phyloP scores from a whole-genome alignment of 2,329 filamentous ascomycete genomes.

The Exserohilum turcica region DNA sequence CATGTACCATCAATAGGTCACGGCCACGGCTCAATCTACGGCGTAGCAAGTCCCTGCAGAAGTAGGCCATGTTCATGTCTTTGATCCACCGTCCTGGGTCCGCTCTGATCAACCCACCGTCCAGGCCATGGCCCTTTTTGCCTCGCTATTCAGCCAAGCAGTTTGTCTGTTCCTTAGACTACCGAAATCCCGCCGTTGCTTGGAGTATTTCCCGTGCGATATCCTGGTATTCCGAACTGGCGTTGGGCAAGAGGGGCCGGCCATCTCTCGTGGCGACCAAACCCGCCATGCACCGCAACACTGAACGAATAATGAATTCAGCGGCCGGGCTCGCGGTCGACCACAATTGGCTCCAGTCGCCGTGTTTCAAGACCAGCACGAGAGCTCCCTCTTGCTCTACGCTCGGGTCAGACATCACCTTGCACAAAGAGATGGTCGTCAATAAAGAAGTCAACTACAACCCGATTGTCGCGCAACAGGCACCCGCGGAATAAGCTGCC shows the following conservation, averaged over 20 bases:
- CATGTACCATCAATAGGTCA: not conserved
- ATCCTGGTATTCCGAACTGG: slow-evolving; percentile 20
- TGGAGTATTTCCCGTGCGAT: slow-evolving; percentile 30
- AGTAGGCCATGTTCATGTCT: slow-evolving; percentile 5
- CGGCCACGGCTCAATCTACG: not conserved
- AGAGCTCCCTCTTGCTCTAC: not conserved
- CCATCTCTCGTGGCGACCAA: not conserved
- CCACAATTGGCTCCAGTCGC: not conserved
- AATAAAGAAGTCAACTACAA: slow-evolving; percentile 19
- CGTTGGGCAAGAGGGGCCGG: too few relatives aligned
- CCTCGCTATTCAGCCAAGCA: slow-evolving; percentile 2
- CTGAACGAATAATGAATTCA: not conserved
- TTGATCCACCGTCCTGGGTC: slow-evolving; percentile 25
- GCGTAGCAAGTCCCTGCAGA: slow-evolving; percentile 1
- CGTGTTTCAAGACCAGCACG: not conserved
- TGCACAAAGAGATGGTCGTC: slow-evolving; percentile 3
- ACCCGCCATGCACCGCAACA: not conserved
- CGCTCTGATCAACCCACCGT: slow-evolving; percentile 10
- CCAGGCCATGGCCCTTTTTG: slow-evolving; percentile 5
- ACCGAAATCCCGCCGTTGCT: slow-evolving; percentile 16
- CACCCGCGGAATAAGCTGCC: slow-evolving; percentile 23
- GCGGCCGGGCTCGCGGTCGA: not conserved
- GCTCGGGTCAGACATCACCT: not conserved
- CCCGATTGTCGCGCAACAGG: slow-evolving; percentile 20
- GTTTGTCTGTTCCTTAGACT: slow-evolving; percentile 1